phyloP scores from a whole-genome alignment of 352 stramenopile species.

The Achlya hypogyna region DNA sequence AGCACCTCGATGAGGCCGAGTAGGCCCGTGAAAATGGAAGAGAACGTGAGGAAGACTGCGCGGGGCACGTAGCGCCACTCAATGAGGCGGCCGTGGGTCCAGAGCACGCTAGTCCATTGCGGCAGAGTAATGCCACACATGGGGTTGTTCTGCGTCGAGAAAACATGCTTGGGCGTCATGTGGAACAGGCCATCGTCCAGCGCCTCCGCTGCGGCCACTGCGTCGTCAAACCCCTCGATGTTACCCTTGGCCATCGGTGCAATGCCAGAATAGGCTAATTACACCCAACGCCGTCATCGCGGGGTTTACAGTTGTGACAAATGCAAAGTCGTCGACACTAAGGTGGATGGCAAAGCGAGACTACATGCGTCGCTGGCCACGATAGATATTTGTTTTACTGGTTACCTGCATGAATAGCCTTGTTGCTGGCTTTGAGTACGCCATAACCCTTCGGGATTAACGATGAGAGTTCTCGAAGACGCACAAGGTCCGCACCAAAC shows the following conservation, averaged over 20 bases:
- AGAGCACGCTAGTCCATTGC: constrained; percentile 15
- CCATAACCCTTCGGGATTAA: too few relatives aligned
- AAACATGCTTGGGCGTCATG: constrained; percentile 17
- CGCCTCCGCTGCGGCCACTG: background rate
- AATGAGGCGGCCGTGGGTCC: constrained; percentile 17
- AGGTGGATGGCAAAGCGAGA: too few relatives aligned
- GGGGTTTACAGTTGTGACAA: too few relatives aligned
- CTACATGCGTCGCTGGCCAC: too few relatives aligned
- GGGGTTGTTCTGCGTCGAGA: constrained; percentile 22
- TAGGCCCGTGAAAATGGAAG: constrained; percentile 14
- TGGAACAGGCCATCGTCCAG: constrained; percentile 1
- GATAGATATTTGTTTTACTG: too few relatives aligned
- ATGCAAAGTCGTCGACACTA: too few relatives aligned
- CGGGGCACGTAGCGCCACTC: constrained; percentile 22
- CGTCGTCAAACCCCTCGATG: constrained; percentile 8
- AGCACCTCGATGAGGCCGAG: constrained; percentile 17
- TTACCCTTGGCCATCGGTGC: background rate
- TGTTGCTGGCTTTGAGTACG: too few relatives aligned
- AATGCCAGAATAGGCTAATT: too few relatives aligned
- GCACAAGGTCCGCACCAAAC: too few relatives aligned
- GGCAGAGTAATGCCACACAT: constrained; percentile 20
- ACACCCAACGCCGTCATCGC: too few relatives aligned
- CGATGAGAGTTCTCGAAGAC: too few relatives aligned
- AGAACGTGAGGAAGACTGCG: constrained; percentile 21
- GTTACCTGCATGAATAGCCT: too few relatives aligned